phyloP scores from a whole-genome alignment of 768 basidiomycete genomes.

The Termitomyces sp. region DNA sequence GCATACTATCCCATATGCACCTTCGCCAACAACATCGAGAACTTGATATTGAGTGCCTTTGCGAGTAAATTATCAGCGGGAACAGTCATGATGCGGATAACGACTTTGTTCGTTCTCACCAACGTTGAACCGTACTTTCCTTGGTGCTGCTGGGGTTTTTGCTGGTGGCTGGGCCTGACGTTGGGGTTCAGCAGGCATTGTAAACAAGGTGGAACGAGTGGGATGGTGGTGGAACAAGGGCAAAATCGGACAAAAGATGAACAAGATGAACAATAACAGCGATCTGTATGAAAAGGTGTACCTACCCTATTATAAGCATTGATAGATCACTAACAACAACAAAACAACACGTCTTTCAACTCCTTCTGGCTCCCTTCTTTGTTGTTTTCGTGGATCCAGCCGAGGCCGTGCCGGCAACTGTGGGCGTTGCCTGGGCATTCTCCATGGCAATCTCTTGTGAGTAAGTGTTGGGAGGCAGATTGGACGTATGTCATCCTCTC shows the following conservation, averaged over 20 bases:
- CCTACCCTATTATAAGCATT: slow-evolving; percentile 2
- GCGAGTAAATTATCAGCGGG: slow-evolving; percentile 8
- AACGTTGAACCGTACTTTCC: slow-evolving; percentile 88
- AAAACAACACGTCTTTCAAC: slow-evolving; percentile 15
- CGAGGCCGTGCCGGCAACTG: slow-evolving; percentile 1
- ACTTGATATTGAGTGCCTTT: slow-evolving; percentile 77
- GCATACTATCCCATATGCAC: slow-evolving; percentile 93
- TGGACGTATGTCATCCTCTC: slow-evolving; percentile 1
- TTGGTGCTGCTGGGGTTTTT: slow-evolving; percentile 47
- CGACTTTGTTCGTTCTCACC: slow-evolving; percentile 33
- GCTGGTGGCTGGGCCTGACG: slow-evolving; percentile 22
- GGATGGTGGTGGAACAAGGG: slow-evolving; percentile 14
- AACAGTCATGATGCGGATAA: not conserved
- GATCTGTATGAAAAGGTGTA: slow-evolving; percentile 13
- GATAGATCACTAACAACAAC: slow-evolving; percentile 7
- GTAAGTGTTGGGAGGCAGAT: slow-evolving; percentile 12
- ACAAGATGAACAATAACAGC: slow-evolving; percentile 10
- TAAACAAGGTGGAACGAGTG: slow-evolving; percentile 6
- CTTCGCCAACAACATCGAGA: slow-evolving; percentile 83
- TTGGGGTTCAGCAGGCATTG: slow-evolving; percentile 27
- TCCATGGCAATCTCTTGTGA: slow-evolving; percentile 12
- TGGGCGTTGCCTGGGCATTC: slow-evolving; percentile 12
- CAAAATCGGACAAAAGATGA: slow-evolving; percentile 11
- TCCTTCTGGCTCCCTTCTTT: slow-evolving; percentile 1
- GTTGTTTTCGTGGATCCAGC: slow-evolving; percentile 4